Percentiles rank a stretch among this genome's conserved stretches.
These are phyloP conservation scores for Colletotrichum tropicicola DNA, from an alignment of 2,329 filamentous ascomycete species.

Conservation along the genomic window DNA sequence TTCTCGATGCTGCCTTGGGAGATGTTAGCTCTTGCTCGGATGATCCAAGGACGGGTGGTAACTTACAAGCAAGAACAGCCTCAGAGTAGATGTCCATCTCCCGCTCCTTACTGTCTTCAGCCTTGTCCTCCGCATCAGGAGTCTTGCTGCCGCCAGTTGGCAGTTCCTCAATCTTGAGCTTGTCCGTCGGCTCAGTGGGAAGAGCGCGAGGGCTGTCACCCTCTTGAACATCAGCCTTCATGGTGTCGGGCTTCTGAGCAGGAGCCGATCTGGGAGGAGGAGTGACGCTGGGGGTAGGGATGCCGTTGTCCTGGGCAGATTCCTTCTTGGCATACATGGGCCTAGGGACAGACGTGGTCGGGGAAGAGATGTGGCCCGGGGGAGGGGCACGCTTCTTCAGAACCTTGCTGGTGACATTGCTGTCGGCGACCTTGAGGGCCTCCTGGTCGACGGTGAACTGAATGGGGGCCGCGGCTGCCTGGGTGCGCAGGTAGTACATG, in stretches of 20 bases:
- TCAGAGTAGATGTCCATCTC: constrained; percentile 97
- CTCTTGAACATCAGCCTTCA: constrained; percentile 81
- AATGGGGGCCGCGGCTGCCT: constrained; percentile 95
- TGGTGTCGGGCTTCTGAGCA: constrained; percentile 67
- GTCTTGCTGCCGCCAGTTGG: constrained; percentile 60
- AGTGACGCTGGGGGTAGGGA: constrained; percentile 75
- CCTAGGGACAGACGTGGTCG: constrained; percentile 68
- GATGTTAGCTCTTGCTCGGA: constrained; percentile 40
- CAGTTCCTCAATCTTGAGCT: constrained; percentile 72
- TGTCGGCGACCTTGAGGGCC: constrained; percentile 87
- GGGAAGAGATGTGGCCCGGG: constrained; percentile 64
- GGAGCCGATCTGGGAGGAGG: constrained; percentile 69
- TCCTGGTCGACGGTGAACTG: constrained; percentile 99
- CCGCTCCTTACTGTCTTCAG: constrained; percentile 75
- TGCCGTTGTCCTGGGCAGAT: constrained; percentile 60
- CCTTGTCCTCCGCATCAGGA: constrained; percentile 76
- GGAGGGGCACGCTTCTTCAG: constrained; percentile 76
- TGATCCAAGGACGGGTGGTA: background rate
- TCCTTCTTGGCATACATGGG: constrained; percentile 71
- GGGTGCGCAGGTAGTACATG: constrained; percentile 99
- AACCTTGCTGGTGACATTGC: constrained; percentile 73
- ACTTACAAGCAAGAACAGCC: constrained; percentile 86
- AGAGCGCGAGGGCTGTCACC: constrained; percentile 83
- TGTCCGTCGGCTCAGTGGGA: constrained; percentile 73
- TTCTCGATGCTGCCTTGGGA: constrained; percentile 89